Evolutionary conservation across 2,329 filamentous ascomycete species (phyloP).

Genomic region (Sporothrix dimorphospora): DNA sequence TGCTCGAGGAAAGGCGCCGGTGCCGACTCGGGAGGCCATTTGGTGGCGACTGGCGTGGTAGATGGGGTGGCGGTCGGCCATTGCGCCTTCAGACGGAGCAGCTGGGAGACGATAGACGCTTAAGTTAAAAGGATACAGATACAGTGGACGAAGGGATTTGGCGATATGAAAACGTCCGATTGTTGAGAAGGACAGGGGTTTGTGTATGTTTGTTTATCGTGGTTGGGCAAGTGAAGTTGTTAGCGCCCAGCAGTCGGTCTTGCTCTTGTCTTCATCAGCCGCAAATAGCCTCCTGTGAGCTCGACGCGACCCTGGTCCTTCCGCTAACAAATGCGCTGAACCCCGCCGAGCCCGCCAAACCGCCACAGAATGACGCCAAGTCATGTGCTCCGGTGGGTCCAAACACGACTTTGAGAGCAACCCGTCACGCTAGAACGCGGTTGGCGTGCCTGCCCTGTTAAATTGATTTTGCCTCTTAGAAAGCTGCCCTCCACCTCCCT

Average conservation of each 20-base stretch:
- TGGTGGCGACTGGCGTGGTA: constrained; percentile 23
- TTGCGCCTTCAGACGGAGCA: constrained; percentile 24
- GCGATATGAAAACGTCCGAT: neutral
- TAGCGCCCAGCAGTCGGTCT: neutral
- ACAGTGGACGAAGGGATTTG: neutral
- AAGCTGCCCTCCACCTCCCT: neutral
- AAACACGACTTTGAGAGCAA: constrained; percentile 35
- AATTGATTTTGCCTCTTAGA: constrained; percentile 30
- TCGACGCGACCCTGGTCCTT: neutral
- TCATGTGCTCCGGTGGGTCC: constrained; percentile 32
- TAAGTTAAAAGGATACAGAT: neutral
- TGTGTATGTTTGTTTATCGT: constrained; percentile 1
- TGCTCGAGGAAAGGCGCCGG: constrained; percentile 24
- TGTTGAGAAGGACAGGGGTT: neutral
- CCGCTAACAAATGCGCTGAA: neutral
- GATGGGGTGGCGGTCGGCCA: constrained; percentile 32
- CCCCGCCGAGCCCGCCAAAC: neutral
- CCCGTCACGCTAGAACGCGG: constrained; percentile 38
- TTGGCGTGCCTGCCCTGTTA: constrained; percentile 35
- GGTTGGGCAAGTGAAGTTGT: neutral
- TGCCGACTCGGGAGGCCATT: constrained; percentile 23
- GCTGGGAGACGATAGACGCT: neutral
- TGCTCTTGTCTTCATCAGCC: neutral
- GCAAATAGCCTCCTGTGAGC: neutral
- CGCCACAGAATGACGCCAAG: constrained; percentile 24